Evolutionary conservation across 208 protist genomes (phyloP).

Genomic region (Trypanosoma boissoni): DNA sequence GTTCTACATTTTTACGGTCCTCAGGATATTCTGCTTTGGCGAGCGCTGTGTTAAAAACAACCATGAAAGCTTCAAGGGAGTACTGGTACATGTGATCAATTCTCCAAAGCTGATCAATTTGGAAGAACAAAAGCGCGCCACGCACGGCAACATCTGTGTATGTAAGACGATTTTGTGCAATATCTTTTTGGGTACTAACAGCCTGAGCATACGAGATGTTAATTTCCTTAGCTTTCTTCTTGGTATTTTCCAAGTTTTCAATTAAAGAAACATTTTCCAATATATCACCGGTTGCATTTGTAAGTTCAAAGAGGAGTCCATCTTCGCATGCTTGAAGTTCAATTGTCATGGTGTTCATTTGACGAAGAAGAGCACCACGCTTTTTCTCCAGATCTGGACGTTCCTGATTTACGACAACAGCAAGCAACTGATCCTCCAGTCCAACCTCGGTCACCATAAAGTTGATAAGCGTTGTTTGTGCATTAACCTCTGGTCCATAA

Average conservation of each 20-base stretch:
- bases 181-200: conserved; percentile 93
- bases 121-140: conserved; percentile 97
- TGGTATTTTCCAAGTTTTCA: conserved; percentile 96
- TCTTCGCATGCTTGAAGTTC: conserved; percentile 97
- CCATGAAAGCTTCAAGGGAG: conserved; percentile 97
- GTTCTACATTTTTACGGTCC: conserved; percentile 89
- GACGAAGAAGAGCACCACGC: conserved; percentile 90
- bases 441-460: conserved; percentile 98
- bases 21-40: conserved; percentile 78
- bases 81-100: conserved; percentile 99
- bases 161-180: conserved; percentile 93
- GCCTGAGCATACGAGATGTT: conserved; percentile 92
- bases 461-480: conserved; percentile 98
- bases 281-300: conserved; percentile 95
- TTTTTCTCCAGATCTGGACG: conserved; percentile 97
- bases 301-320: conserved; percentile 94
- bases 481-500: conserved; percentile 98
- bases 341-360: conserved; percentile 99
- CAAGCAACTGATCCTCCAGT: conserved; percentile 98
- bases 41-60: conserved; percentile 98
- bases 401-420: conserved; percentile 97
- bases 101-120: conserved; percentile 95
- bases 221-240: conserved; percentile 96
- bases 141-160: conserved; percentile 96
- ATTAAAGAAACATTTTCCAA: conserved; percentile 96